Percentiles rank a stretch among this genome's conserved stretches.
Conservation (phyloP, 2,329 filamentous ascomycete genomes). For the Colletotrichum sp. region DNA sequence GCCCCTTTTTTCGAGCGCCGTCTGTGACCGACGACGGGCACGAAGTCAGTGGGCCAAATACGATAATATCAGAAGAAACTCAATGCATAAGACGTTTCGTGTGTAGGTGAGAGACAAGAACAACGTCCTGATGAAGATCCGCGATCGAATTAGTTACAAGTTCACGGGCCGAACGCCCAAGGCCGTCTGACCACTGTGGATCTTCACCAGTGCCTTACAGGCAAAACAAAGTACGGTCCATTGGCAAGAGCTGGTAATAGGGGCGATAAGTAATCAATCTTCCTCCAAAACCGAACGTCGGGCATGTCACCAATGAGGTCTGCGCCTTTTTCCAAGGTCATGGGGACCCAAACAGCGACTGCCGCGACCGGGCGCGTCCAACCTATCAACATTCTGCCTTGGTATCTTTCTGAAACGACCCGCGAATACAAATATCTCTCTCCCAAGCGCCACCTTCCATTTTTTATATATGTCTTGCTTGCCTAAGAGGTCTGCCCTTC, state of each 20-base stretch:
- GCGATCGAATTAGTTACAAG: not conserved
- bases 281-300: too few relatives aligned
- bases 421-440: too few relatives aligned
- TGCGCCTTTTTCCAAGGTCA: too few relatives aligned
- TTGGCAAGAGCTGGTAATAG: too few relatives aligned
- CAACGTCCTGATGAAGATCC: not conserved
- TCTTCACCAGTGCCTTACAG: rapidly evolving
- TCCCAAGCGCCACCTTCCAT: not conserved
- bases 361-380: too few relatives aligned
- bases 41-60: rapidly evolving
- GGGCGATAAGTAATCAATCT: too few relatives aligned
- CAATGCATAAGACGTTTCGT: too few relatives aligned
- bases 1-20: not conserved
- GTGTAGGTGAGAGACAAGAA: not conserved
- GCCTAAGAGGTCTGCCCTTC: not conserved
- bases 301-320: too few relatives aligned
- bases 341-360: too few relatives aligned
- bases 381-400: rapidly evolving
- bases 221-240: rapidly evolving
- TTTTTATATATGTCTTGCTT: rapidly evolving
- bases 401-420: too few relatives aligned
- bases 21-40: not conserved
- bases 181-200: rapidly evolving
- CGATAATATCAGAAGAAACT: not conserved
- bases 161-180: rapidly evolving